Evolutionary conservation across 176 grass and related monocot species (phyloP).

Genomic region (Neostapfia colusana): DNA sequence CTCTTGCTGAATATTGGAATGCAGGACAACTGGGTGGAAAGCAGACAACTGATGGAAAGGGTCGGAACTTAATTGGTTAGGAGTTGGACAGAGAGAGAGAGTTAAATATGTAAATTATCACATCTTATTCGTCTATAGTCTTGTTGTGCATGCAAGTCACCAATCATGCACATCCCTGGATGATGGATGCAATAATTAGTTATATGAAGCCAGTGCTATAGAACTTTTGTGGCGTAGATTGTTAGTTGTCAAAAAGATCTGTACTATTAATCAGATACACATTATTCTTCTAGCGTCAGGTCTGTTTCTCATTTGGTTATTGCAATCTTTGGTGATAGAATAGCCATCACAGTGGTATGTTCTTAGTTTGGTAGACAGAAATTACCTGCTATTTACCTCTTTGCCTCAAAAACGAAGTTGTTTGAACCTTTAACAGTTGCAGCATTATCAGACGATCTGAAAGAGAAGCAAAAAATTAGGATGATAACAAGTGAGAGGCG

Average conservation of each 20-base stretch:
- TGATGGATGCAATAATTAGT: conserved; percentile 48
- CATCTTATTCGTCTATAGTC: conserved; percentile 47
- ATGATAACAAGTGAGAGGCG: background rate
- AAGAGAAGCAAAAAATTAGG: background rate
- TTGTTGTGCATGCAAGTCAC: conserved; percentile 39
- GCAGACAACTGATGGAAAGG: conserved; percentile 42
- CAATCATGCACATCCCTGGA: conserved; percentile 39
- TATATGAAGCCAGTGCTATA: conserved; percentile 54
- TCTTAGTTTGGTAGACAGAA: conserved; percentile 12
- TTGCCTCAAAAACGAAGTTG: background rate
- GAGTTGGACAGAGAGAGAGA: conserved; percentile 27
- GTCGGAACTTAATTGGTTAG: conserved; percentile 52
- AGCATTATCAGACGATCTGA: conserved; percentile 13
- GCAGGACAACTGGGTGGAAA: conserved; percentile 73
- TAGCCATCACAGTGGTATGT: conserved; percentile 13
- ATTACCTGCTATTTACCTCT: conserved; percentile 21
- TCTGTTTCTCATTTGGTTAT: conserved; percentile 32
- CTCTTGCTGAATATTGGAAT: conserved; percentile 37
- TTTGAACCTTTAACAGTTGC: background rate
- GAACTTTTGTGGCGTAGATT: conserved; percentile 61
- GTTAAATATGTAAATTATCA: conserved; percentile 58
- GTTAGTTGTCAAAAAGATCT: conserved; percentile 53
- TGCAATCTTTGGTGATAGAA: conserved; percentile 31
- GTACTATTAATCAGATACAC: conserved; percentile 44
- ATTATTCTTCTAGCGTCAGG: conserved; percentile 28